Percentiles rank a stretch among this genome's conserved stretches.
These are phyloP conservation scores for Huiozyma sinensis DNA, from an alignment of 805 yeast species.

Conservation along the genomic window DNA sequence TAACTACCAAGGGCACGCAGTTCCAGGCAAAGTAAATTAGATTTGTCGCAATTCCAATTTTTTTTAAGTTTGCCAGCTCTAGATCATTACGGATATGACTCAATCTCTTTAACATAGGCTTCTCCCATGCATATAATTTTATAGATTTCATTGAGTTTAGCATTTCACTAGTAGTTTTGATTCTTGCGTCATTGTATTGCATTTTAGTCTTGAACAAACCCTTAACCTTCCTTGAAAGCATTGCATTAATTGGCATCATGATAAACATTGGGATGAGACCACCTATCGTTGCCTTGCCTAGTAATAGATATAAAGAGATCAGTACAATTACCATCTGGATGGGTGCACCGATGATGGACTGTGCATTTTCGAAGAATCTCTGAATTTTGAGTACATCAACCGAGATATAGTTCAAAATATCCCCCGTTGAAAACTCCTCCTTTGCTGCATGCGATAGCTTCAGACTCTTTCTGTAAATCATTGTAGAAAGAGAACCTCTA, in stretches of 20 bases:
- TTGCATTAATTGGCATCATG: conserved; percentile 49
- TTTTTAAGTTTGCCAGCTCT: conserved; percentile 42
- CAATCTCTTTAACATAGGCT: conserved; percentile 46
- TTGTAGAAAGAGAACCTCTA: conserved; percentile 53
- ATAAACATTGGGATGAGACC: conserved; percentile 44
- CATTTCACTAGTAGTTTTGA: conserved; percentile 48
- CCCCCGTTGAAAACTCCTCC: conserved; percentile 56
- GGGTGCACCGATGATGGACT: conserved; percentile 49
- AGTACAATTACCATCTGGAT: conserved; percentile 43
- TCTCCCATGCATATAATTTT: conserved; percentile 62
- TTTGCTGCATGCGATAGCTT: conserved; percentile 57
- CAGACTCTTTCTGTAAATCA: conserved; percentile 63
- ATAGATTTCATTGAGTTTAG: conserved; percentile 51
- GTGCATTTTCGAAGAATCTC: conserved; percentile 44
- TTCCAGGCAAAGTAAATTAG: conserved; percentile 47
- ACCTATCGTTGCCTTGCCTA: conserved; percentile 50
- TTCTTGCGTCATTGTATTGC: conserved; percentile 52
- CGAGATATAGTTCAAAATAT: conserved; percentile 66
- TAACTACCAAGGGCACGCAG: conserved; percentile 53
- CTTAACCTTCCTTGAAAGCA: conserved; percentile 36
- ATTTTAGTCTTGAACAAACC: conserved; percentile 43
- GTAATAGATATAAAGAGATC: conserved; percentile 40
- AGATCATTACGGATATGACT: conserved; percentile 44
- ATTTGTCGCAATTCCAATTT: conserved; percentile 39
- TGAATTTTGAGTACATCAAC: conserved; percentile 64